Evolutionary conservation across 2,329 filamentous ascomycete genomes (phyloP).

Genomic region (Dactylellina haptotyla): DNA sequence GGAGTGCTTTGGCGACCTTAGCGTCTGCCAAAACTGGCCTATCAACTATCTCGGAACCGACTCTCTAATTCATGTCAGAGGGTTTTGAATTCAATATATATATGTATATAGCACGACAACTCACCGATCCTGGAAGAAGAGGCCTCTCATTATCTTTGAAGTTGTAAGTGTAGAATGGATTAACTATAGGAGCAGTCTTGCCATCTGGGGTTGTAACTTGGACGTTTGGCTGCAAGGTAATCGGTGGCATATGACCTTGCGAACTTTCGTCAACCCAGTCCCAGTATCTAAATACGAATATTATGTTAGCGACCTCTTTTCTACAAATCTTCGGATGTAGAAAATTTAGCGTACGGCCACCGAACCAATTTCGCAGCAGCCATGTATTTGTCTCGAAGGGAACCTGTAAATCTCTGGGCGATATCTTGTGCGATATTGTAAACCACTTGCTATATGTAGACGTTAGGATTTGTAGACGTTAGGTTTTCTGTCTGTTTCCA

Average conservation of each 20-base stretch:
- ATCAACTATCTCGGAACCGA: too few species aligned
- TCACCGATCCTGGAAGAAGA: background rate
- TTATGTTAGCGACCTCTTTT: background rate
- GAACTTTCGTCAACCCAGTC: constrained; percentile 53
- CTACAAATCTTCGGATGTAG: background rate
- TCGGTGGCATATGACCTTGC: constrained; percentile 41
- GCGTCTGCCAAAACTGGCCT: too few species aligned
- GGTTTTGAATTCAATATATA: too few species aligned
- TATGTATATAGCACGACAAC: too few species aligned
- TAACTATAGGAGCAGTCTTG: constrained; percentile 6
- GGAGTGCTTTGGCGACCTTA: too few species aligned
- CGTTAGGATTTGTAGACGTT: too few species aligned
- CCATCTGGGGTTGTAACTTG: constrained; percentile 38
- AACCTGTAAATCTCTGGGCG: constrained; percentile 43
- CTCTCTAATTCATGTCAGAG: too few species aligned
- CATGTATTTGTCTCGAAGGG: constrained; percentile 47
- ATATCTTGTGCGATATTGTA: constrained; percentile 22
- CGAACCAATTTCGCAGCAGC: constrained; percentile 54
- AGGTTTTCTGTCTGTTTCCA: too few species aligned
- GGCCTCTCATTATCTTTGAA: background rate
- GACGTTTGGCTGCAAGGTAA: constrained; percentile 27
- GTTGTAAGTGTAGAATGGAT: constrained; percentile 2
- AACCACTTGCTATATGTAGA: background rate
- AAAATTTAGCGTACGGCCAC: constrained; percentile 54
- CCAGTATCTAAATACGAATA: constrained; percentile 55